Base-by-base conservation (phyloP, 202 grass and related monocot species). In the Alloteropsis angusta region DNA sequence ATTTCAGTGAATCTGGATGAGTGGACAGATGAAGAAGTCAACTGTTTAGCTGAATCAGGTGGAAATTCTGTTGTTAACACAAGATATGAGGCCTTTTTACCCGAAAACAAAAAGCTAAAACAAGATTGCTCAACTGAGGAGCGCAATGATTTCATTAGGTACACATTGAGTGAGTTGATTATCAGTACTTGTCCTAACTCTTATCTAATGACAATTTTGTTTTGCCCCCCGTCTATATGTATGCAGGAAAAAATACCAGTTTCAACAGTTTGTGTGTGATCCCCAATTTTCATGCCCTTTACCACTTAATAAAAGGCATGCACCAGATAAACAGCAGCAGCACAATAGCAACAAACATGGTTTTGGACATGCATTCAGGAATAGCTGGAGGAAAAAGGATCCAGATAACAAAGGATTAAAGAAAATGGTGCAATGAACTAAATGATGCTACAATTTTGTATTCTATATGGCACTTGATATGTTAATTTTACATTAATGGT, bases 1-100 rank as follows among this genome's bases (percentile, higher is more conserved):
- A 84, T 94, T 57, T 98, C 95, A 0, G 95, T 94, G 75, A 98
- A 98, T 83, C 85, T 98, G 62, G 95, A 98, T 53, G 95, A 98
- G 47, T 98, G 95, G 95, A 87, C 92, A 14, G 86, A 98, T 50
- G 89, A 98, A 70, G 89, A 98, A 65, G 96, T 95, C 68, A 87
- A 95, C 48, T 89, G 70, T 80, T 84, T 98, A 79, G 66, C 75
- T 16, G 64, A 89, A 46, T 72, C 60, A 60, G 96, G 96, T 57
- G 96, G 92, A 62, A 98, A 98, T 87, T 76, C 87, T 79, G 44
- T 82, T 10, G 87, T 93, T 30, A 98, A 98, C 79, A 77, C 57
- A 75, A 92, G 68, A 89, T 98, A 90, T 28, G 95, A 98, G 72
- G 92, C 95, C 10, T 95, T 87, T 66, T 75, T 94, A 71, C 92